These are phyloP conservation scores for Hypoxylon sp. DNA, from an alignment of 2,329 filamentous ascomycete species.

Conservation along the genomic window DNA sequence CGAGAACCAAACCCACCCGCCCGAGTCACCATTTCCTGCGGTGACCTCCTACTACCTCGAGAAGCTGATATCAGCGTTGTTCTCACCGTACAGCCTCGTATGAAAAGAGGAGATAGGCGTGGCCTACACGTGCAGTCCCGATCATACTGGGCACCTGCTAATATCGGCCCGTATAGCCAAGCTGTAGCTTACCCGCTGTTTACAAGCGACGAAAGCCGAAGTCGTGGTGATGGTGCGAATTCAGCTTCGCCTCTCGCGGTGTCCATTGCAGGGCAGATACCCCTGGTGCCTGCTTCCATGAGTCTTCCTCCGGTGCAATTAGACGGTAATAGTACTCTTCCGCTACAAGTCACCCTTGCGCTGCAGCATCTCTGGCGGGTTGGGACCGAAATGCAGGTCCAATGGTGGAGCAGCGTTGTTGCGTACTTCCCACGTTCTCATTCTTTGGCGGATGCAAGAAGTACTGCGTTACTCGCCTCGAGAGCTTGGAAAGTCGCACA, in stretches of 20 bases:
- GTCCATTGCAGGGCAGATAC: slow-evolving; percentile 91
- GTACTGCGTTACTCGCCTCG: slow-evolving; percentile 61
- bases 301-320: slow-evolving; percentile 60
- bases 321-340: slow-evolving; percentile 57
- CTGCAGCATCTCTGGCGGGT: slow-evolving; percentile 94
- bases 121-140: slow-evolving; percentile 91
- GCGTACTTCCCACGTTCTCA: slow-evolving; percentile 74
- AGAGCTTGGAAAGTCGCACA: slow-evolving; percentile 66
- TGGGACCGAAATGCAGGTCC: slow-evolving; percentile 77
- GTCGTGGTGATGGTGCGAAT: slow-evolving; percentile 26
- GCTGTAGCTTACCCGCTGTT: slow-evolving; percentile 73
- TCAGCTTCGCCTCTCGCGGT: slow-evolving; percentile 56
- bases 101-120: slow-evolving; percentile 55
- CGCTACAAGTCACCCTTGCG: slow-evolving; percentile 76
- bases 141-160: slow-evolving; percentile 98
- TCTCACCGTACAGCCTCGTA: slow-evolving; percentile 59
- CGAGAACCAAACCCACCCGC: slow-evolving; percentile 84
- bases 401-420: slow-evolving; percentile 82
- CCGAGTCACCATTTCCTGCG: slow-evolving; percentile 85
- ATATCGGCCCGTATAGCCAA: slow-evolving; percentile 97
- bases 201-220: slow-evolving; percentile 46
- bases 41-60: slow-evolving; percentile 71
- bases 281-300: slow-evolving; percentile 87
- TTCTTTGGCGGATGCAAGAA: slow-evolving; percentile 42
- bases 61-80: slow-evolving; percentile 74